These are phyloP conservation scores for Trichocladium uniseriatum DNA, from an alignment of 495 filamentous ascomycete genomes.

Conservation along the genomic window DNA sequence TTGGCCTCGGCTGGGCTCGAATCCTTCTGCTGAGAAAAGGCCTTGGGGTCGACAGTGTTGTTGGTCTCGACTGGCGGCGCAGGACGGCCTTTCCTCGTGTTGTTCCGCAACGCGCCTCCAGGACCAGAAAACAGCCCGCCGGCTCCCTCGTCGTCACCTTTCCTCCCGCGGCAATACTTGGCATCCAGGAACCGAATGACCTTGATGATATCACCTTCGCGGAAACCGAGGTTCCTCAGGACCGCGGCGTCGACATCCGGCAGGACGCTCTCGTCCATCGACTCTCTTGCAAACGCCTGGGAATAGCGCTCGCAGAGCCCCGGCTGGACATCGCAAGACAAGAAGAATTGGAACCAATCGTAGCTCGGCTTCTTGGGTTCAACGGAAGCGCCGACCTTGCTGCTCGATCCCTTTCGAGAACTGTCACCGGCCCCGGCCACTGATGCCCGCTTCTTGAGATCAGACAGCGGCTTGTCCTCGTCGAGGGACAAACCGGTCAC, in stretches of 20 bases:
- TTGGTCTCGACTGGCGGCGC: slow-evolving; percentile 73
- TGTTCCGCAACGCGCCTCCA: slow-evolving; percentile 80
- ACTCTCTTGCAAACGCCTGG: slow-evolving; percentile 75
- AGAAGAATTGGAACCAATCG: slow-evolving; percentile 99
- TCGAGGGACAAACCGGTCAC: slow-evolving; percentile 81
- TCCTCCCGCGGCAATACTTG: slow-evolving; percentile 63
- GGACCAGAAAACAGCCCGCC: slow-evolving; percentile 87
- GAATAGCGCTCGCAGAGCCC: slow-evolving; percentile 92
- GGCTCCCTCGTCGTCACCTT: slow-evolving; percentile 48
- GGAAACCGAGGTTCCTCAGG: slow-evolving; percentile 76
- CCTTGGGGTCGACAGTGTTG: slow-evolving; percentile 79
- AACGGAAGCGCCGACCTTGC: slow-evolving; percentile 40
- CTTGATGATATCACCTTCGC: slow-evolving; percentile 92
- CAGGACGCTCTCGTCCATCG: slow-evolving; percentile 87
- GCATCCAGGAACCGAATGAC: slow-evolving; percentile 84
- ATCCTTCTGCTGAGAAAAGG: slow-evolving; percentile 58
- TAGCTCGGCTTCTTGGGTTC: slow-evolving; percentile 61
- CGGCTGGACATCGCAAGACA: slow-evolving; percentile 79
- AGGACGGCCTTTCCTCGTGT: slow-evolving; percentile 88
- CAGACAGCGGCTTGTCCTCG: slow-evolving; percentile 89
- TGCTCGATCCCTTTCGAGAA: slow-evolving; percentile 16
- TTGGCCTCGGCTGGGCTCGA: slow-evolving; percentile 29
- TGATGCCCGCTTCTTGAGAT: slow-evolving; percentile 47
- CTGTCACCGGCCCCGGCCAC: slow-evolving; percentile 18
- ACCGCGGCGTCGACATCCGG: slow-evolving; percentile 76